These are phyloP conservation scores for Hymenotorrendiella dingleyae DNA, from an alignment of 2,329 filamentous ascomycete genomes.

Conservation along the genomic window DNA sequence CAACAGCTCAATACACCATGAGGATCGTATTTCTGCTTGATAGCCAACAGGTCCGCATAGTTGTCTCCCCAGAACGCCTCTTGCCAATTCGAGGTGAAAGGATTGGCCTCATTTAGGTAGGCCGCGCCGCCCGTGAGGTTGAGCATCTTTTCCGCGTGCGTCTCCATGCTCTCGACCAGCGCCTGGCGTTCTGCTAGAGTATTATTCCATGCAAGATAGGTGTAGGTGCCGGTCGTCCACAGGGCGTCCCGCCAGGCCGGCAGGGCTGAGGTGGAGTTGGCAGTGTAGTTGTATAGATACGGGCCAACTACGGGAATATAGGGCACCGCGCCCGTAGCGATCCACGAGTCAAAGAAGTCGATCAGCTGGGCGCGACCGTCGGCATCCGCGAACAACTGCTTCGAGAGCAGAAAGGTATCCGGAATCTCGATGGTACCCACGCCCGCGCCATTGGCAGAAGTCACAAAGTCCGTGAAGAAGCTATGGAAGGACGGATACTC, in stretches of 20 bases:
- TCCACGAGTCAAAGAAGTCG: too few species aligned
- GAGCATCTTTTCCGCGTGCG: conserved; percentile 1
- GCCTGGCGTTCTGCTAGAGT: conserved; percentile 3
- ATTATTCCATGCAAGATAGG: conserved; percentile 8
- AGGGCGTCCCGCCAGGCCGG: conserved; percentile 13
- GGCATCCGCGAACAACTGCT: too few species aligned
- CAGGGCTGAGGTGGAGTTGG: conserved; percentile 15
- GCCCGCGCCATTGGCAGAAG: too few species aligned
- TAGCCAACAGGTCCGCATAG: conserved; percentile 10
- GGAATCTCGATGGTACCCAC: too few species aligned
- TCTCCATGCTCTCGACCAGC: not conserved
- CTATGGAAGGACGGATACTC: too few species aligned
- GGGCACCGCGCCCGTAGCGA: too few species aligned
- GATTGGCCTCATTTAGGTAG: conserved; percentile 18
- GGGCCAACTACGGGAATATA: conserved; percentile 15
- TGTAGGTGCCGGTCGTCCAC: conserved; percentile 10
- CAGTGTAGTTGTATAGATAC: conserved; percentile 9
- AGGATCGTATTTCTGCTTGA: not conserved
- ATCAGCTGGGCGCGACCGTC: too few species aligned
- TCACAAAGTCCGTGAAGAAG: too few species aligned
- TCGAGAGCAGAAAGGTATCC: too few species aligned
- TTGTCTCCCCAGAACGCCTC: conserved; percentile 16
- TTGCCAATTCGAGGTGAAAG: conserved; percentile 15
- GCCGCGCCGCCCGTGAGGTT: not conserved
- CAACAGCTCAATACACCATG: not conserved